These are phyloP conservation scores for fission yeast (Schizosaccharomyces pombe) DNA, from an alignment of 805 yeast species.

Conservation along the genomic window DNA sequence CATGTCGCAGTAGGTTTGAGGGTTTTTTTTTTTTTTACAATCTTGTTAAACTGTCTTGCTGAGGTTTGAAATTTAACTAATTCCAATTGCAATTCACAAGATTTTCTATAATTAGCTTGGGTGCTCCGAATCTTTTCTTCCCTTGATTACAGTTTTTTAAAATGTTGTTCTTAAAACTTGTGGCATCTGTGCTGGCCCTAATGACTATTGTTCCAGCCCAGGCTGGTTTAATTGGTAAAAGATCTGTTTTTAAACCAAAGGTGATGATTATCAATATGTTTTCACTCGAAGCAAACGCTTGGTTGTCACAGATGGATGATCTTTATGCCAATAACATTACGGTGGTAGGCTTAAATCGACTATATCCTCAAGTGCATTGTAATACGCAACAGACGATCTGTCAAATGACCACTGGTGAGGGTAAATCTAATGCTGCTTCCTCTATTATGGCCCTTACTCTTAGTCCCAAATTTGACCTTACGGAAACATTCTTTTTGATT, in stretches of 20 bases:
- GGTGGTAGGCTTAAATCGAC: conserved; percentile 42
- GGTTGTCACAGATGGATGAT: neutral
- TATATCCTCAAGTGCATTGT: conserved; percentile 35
- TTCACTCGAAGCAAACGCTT: neutral
- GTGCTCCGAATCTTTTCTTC: conserved; percentile 28
- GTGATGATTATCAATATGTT: neutral
- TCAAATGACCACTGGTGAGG: conserved; percentile 46
- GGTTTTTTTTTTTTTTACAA: too few relatives aligned
- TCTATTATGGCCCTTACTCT: conserved; percentile 31
- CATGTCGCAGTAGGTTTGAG: too few relatives aligned
- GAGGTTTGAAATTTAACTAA: too few relatives aligned
- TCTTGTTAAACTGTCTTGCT: too few relatives aligned
- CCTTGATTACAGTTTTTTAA: conserved; percentile 17
- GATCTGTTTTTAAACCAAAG: neutral
- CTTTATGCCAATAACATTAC: conserved; percentile 24
- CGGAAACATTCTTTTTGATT: conserved; percentile 35
- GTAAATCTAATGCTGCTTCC: conserved; percentile 43
- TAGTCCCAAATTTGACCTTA: conserved; percentile 31
- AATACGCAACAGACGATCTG: conserved; percentile 29
- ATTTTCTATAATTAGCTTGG: too few relatives aligned
- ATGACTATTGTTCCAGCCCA: neutral
- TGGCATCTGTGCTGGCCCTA: neutral
- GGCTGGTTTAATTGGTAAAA: neutral
- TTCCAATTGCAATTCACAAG: too few relatives aligned
- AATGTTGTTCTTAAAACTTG: neutral